Evolutionary conservation across 169 alveolate genomes (phyloP).

Genomic region (Plasmodium inui): DNA sequence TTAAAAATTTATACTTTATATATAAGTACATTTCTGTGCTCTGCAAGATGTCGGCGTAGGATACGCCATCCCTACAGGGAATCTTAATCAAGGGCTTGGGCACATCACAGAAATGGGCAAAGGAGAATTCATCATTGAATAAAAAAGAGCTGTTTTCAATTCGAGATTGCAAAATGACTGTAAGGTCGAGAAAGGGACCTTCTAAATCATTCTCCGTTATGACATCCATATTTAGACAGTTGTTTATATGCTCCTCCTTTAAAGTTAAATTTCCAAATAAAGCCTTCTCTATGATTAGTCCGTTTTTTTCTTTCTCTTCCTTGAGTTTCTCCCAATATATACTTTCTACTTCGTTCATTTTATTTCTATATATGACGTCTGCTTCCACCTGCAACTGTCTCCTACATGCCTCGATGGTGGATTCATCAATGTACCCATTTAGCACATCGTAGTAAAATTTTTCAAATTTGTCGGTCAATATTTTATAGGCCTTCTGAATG

Average conservation of each 20-base stretch:
- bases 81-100: slow-evolving; percentile 67
- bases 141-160: slow-evolving; percentile 52
- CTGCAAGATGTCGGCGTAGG: slow-evolving; percentile 34
- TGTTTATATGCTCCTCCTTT: slow-evolving; percentile 50
- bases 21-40: slow-evolving; percentile 68
- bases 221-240: slow-evolving; percentile 28
- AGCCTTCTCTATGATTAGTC: slow-evolving; percentile 64
- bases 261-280: slow-evolving; percentile 48
- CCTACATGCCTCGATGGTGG: slow-evolving; percentile 21
- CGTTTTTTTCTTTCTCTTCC: slow-evolving; percentile 37
- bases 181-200: slow-evolving; percentile 57
- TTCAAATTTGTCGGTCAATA: slow-evolving; percentile 40
- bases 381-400: slow-evolving; percentile 25
- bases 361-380: slow-evolving; percentile 29
- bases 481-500: slow-evolving; percentile 52
- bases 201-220: slow-evolving; percentile 47
- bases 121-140: slow-evolving; percentile 55
- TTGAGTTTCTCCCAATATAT: slow-evolving; percentile 18
- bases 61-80: background rate
- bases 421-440: slow-evolving; percentile 44
- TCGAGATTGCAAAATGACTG: slow-evolving; percentile 44
- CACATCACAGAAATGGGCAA: slow-evolving; percentile 48
- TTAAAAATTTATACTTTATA: slow-evolving; percentile 62
- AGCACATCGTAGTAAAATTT: slow-evolving; percentile 59
- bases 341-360: slow-evolving; percentile 41